Base-by-base conservation (phyloP, 2,329 filamentous ascomycete species). In the Coniochaeta sp. region DNA sequence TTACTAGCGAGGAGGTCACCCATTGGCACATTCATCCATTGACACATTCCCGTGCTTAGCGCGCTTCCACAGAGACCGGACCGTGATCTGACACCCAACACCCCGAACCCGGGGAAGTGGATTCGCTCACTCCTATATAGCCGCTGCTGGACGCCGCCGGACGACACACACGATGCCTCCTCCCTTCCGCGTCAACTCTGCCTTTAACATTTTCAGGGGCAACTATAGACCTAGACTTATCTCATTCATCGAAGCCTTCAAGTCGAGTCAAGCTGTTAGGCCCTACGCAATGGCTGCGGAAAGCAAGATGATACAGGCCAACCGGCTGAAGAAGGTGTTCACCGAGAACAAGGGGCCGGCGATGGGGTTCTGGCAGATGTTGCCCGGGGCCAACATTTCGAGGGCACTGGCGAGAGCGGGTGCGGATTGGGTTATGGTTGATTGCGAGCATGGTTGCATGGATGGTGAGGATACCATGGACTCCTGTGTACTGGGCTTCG, bases 351-450 rank as follows among this genome's bases (percentile, higher is more conserved):
- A 66, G 49, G 65, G 68, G 22, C 67, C 76, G 6, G 74, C 77
- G 47, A 70, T 82, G 57, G 82, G 82, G 3, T 71, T 78, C 50
- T 85, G 81, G 82, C 82, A 85, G 67, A 82, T 82, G 72, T 66
- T 85, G 51, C 81, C 82, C 0, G 79, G 81, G 0, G 71, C 75
- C 42, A 83, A 84, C 55, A 67, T 84, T 12, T 81, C 81, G 5
- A 73, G 82, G 50, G 65, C 75, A 16, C 69, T 89, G 47, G 83
- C 85, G 1, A 71, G 81, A 51, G 77, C 77, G 1, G 84, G 82
- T 1, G 74, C 84, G 1, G 84, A 87, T 61, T 87, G 84, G 75
- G 78, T 89, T 9, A 71, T 86, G 64, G 78, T 81, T 24, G 79
- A 81, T 61, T 78, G 77, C 59, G 77, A 79, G 54, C 79, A 82